Evolutionary conservation across 768 basidiomycete species (phyloP).

Genomic region (Amylocystis lapponica): DNA sequence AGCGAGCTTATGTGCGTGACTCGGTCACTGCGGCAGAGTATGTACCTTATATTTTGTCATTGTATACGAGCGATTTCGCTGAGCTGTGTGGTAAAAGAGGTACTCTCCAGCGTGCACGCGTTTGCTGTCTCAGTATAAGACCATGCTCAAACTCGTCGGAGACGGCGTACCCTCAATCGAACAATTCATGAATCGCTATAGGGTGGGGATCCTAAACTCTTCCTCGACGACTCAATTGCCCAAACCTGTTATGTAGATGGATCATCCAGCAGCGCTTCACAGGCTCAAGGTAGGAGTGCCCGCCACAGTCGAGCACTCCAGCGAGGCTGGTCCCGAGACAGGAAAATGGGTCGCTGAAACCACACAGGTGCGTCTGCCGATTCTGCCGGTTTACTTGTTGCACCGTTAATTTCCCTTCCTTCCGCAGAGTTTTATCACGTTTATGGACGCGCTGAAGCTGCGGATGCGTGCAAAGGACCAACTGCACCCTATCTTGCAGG

Average conservation of each 20-base stretch:
- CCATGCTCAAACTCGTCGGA: conserved; percentile 92
- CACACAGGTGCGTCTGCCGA: conserved; percentile 68
- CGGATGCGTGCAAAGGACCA: conserved; percentile 95
- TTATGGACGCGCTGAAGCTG: conserved; percentile 95
- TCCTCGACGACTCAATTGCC: not conserved
- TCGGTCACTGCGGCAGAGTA: conserved; percentile 88
- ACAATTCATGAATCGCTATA: conserved; percentile 85
- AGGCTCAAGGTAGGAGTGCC: conserved; percentile 89
- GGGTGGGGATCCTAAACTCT: conserved; percentile 34
- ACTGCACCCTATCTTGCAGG: conserved; percentile 89
- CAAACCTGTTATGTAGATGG: conserved; percentile 58
- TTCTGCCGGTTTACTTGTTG: too few species aligned
- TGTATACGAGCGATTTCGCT: conserved; percentile 22
- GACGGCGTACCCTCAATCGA: conserved; percentile 82
- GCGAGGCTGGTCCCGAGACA: conserved; percentile 87
- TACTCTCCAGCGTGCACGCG: conserved; percentile 95
- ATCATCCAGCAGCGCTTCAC: conserved; percentile 88
- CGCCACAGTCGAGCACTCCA: conserved; percentile 93
- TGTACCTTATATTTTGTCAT: conserved; percentile 22
- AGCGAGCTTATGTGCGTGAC: conserved; percentile 93
- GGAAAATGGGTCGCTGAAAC: conserved; percentile 98
- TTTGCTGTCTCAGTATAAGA: conserved; percentile 95
- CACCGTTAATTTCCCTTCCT: not conserved
- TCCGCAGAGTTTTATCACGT: conserved; percentile 91
- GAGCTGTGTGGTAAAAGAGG: conserved; percentile 44